Evolutionary conservation across 164 flowering plant genomes (phyloP).

Genomic region (Macadamia tetraphylla): DNA sequence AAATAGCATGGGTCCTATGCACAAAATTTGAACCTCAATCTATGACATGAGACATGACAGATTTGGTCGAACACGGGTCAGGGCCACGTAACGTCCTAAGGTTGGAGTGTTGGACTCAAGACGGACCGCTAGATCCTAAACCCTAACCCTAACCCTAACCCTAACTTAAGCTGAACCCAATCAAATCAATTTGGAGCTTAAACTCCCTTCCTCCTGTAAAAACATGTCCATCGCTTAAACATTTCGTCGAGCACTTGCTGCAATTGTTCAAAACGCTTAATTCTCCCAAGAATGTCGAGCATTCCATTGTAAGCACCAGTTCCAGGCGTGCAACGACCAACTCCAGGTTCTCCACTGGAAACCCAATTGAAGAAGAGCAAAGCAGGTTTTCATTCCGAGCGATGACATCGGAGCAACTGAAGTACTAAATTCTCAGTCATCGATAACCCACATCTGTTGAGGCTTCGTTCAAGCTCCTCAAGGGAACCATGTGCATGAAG

Average conservation of each 20-base stretch:
- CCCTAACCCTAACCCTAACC: too few relatives aligned
- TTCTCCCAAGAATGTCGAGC: constrained; percentile 68
- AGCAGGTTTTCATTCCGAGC: constrained; percentile 71
- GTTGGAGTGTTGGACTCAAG: too few relatives aligned
- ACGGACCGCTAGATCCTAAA: too few relatives aligned
- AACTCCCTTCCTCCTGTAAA: too few relatives aligned
- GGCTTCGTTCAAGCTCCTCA: constrained; percentile 35
- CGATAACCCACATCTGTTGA: constrained; percentile 26
- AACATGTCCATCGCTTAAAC: constrained; percentile 32
- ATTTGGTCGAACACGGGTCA: too few relatives aligned
- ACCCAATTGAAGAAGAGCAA: constrained; percentile 68
- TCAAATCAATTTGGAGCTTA: too few relatives aligned
- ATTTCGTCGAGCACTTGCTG: constrained; percentile 73
- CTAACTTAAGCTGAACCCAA: too few relatives aligned
- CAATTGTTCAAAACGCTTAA: constrained; percentile 48
- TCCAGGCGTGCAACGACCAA: constrained; percentile 27
- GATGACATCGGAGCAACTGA: constrained; percentile 56
- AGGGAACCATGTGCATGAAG: constrained; percentile 23
- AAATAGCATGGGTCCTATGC: too few relatives aligned
- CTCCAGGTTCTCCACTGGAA: constrained; percentile 7
- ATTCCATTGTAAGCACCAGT: constrained; percentile 48
- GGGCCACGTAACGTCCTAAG: too few relatives aligned
- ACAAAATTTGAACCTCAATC: too few relatives aligned
- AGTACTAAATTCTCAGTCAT: constrained; percentile 53
- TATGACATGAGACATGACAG: too few relatives aligned